These are phyloP conservation scores for Eudorina sp. DNA, from an alignment of 139 green algal species.

Conservation along the genomic window DNA sequence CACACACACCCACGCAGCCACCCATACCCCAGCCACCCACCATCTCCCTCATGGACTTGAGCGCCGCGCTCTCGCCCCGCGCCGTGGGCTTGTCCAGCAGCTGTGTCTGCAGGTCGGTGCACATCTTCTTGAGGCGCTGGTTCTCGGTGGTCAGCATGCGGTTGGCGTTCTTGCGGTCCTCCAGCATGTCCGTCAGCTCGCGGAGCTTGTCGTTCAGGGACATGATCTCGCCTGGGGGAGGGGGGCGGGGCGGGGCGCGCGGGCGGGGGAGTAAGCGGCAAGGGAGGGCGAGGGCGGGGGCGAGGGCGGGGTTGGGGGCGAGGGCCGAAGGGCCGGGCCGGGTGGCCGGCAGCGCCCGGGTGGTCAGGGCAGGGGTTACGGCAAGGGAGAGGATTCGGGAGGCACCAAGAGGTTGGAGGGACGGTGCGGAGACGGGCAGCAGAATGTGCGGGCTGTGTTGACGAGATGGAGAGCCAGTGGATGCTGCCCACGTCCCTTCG, in stretches of 20 bases:
- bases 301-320: too few species aligned
- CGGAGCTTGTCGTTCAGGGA: conserved; percentile 18
- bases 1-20: too few species aligned
- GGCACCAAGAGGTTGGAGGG: too few species aligned
- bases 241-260: not conserved
- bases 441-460: too few species aligned
- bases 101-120: conserved; percentile 30
- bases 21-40: not conserved
- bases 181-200: conserved; percentile 51
- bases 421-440: too few species aligned
- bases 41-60: conserved; percentile 46
- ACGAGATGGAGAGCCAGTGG: too few species aligned
- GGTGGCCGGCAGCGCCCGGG: too few species aligned
- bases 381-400: too few species aligned
- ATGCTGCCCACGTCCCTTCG: too few species aligned
- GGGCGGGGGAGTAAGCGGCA: not conserved
- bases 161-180: conserved; percentile 47
- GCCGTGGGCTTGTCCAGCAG: conserved; percentile 40
- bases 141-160: conserved; percentile 39
- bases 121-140: conserved; percentile 40
- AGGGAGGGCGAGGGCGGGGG: too few species aligned
- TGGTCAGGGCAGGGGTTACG: too few species aligned
- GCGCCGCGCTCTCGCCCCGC: conserved; percentile 37
- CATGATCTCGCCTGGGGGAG: conserved; percentile 21
- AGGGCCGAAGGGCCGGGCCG: not conserved